phyloP scores from a whole-genome alignment of 129 eudicot species.

The Flaveria robusta region DNA sequence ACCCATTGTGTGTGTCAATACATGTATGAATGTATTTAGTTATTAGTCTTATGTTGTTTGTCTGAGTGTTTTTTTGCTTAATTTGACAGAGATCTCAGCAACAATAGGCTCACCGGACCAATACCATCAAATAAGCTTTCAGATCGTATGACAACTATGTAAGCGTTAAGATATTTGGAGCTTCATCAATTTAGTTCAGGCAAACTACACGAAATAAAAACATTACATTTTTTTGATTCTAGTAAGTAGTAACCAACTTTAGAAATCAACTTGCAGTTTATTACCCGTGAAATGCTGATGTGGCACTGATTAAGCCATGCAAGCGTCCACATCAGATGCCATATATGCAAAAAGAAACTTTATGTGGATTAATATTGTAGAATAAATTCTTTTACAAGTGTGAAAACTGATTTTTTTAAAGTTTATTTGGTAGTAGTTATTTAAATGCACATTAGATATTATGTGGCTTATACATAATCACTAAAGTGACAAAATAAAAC shows the following conservation, averaged over 20 bases:
- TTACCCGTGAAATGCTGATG: neutral
- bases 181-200: neutral
- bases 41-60: constrained; percentile 16
- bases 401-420: neutral
- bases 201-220: neutral
- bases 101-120: constrained; percentile 61
- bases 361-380: neutral
- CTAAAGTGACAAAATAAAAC: neutral
- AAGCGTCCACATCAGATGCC: neutral
- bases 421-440: neutral
- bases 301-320: neutral
- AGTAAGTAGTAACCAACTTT: neutral
- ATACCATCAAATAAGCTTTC: constrained; percentile 62
- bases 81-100: constrained; percentile 66
- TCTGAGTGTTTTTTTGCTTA: constrained; percentile 8
- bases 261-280: neutral
- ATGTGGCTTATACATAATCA: neutral
- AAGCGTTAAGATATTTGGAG: constrained; percentile 19
- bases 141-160: constrained; percentile 61
- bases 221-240: neutral
- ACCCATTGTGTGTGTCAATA: neutral
- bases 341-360: neutral
- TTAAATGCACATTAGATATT: neutral
- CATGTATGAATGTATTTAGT: neutral
- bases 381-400: neutral